Evolutionary conservation across 306 rosid genomes (phyloP).

Genomic region (Begonia fuchsioides): DNA sequence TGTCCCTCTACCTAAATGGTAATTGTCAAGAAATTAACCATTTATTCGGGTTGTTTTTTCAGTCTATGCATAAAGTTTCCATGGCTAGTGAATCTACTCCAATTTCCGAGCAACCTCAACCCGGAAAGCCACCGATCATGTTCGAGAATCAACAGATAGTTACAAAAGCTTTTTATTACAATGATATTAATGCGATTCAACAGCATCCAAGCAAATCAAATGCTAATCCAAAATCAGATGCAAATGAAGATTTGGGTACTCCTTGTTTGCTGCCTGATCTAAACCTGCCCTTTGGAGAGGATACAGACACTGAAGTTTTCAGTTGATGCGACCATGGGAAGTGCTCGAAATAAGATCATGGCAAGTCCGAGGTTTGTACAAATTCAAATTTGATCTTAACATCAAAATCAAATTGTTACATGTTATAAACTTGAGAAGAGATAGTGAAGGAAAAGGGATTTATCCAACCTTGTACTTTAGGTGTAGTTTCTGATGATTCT

Average conservation of each 20-base stretch:
- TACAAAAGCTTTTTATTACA: slow-evolving; percentile 6
- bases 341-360: no score
- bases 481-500: no score
- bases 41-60: slow-evolving; percentile 1
- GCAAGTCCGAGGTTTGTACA: no score
- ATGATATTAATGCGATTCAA: slow-evolving; percentile 4
- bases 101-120: slow-evolving; percentile 10
- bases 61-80: slow-evolving; percentile 18
- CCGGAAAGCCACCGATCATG: slow-evolving; percentile 8
- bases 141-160: slow-evolving; percentile 8
- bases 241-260: slow-evolving; percentile 22
- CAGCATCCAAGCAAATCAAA: slow-evolving; percentile 12
- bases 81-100: slow-evolving; percentile 9
- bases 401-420: no score
- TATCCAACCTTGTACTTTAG: no score
- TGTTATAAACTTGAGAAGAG: no score
- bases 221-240: slow-evolving; percentile 22
- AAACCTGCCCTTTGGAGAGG: background rate
- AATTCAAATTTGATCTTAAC: no score
- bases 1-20: no score
- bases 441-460: no score
- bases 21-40: background rate
- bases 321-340: no score
- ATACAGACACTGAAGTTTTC: background rate
- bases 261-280: slow-evolving; percentile 56